Conservation (phyloP, 2,329 filamentous ascomycete genomes). For the Penicillium oxalicum region DNA sequence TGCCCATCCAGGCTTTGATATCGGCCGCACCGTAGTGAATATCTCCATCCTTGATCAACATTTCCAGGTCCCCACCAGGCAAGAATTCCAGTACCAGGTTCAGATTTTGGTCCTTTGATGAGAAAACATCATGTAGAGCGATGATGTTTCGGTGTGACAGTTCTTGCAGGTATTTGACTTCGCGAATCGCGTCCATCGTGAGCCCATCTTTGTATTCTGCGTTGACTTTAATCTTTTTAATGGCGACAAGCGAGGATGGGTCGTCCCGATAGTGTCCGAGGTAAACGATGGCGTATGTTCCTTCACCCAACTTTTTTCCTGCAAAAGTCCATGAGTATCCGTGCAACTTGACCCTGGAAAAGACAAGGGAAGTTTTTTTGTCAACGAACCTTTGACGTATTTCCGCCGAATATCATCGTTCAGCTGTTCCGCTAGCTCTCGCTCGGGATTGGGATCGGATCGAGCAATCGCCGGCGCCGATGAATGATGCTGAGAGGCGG, state of each 20-base stretch:
- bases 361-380: not conserved
- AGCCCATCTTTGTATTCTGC: constrained; percentile 76
- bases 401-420: constrained; percentile 78
- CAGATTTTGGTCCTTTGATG: constrained; percentile 91
- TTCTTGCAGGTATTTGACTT: constrained; percentile 93
- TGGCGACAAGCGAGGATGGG: constrained; percentile 68
- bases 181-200: constrained; percentile 87
- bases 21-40: constrained; percentile 82
- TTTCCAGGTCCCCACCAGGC: constrained; percentile 88
- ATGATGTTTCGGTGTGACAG: constrained; percentile 95
- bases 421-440: constrained; percentile 62
- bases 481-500: constrained; percentile 26
- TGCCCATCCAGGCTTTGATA: constrained; percentile 97
- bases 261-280: constrained; percentile 71
- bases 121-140: constrained; percentile 84
- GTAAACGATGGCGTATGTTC: constrained; percentile 95
- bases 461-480: constrained; percentile 12
- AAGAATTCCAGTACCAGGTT: constrained; percentile 93
- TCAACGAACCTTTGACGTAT: constrained; percentile 70
- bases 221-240: constrained; percentile 51
- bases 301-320: constrained; percentile 90
- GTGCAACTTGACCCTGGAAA: not conserved
- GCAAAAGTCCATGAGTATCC: constrained; percentile 2
- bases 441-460: constrained; percentile 23
- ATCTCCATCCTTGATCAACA: constrained; percentile 80